Conservation (phyloP, 495 filamentous ascomycete genomes). For the Aspergillus homomorphus region DNA sequence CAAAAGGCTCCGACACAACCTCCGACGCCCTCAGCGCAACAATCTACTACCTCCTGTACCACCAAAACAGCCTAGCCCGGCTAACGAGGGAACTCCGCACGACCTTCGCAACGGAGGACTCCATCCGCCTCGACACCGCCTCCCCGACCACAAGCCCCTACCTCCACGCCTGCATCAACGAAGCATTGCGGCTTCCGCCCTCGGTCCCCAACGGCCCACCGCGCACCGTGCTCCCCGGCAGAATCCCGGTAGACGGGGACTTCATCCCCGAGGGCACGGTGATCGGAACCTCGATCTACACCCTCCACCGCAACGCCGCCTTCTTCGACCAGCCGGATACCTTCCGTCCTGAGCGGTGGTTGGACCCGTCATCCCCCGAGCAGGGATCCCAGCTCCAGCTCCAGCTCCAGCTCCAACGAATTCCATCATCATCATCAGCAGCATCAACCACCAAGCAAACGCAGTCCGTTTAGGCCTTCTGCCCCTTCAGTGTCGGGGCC, state of each 20-base stretch:
- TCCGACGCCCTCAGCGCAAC: conserved; percentile 60
- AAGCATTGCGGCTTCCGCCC: conserved; percentile 69
- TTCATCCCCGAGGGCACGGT: conserved; percentile 52
- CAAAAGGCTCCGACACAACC: conserved; percentile 61
- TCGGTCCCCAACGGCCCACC: conserved; percentile 59
- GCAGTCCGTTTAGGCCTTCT: conserved; percentile 41
- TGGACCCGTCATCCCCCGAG: conserved; percentile 29
- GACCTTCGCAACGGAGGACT: conserved; percentile 49
- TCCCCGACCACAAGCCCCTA: conserved; percentile 36
- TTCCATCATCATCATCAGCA: not conserved
- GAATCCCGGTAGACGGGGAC: conserved; percentile 55
- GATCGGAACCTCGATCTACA: conserved; percentile 54
- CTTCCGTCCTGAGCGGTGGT: conserved; percentile 57
- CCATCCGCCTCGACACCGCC: conserved; percentile 38
- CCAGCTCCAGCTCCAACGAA: not conserved
- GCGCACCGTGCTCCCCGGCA: conserved; percentile 60
- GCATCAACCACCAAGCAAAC: conserved; percentile 2
- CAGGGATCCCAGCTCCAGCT: too few species aligned
- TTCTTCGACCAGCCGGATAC: conserved; percentile 54
- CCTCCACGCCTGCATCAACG: conserved; percentile 57
- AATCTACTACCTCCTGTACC: conserved; percentile 65
- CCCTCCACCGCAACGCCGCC: conserved; percentile 53
- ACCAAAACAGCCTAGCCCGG: conserved; percentile 42
- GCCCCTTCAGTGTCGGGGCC: conserved; percentile 55
- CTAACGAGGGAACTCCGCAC: conserved; percentile 42